These are phyloP conservation scores for Rhizopogon salebrosus DNA, from an alignment of 768 basidiomycete genomes.

Conservation along the genomic window DNA sequence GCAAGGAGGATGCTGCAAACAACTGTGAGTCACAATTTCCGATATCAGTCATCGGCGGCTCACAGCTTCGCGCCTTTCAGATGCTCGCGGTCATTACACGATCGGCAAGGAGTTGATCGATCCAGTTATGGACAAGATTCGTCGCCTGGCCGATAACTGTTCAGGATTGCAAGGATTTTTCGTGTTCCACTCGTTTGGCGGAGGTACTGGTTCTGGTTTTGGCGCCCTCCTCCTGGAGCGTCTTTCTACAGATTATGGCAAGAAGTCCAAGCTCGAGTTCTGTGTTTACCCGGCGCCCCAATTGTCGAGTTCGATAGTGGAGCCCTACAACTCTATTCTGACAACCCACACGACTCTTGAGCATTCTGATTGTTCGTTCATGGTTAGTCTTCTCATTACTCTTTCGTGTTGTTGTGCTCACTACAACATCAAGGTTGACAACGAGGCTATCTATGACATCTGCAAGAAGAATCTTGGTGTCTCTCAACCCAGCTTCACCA, in stretches of 20 bases:
- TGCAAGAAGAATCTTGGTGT: conserved; percentile 95
- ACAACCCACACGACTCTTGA: conserved; percentile 99
- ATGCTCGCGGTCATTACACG: conserved; percentile 98
- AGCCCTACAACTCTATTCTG: conserved; percentile 97
- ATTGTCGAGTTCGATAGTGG: conserved; percentile 93
- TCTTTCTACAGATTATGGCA: conserved; percentile 97
- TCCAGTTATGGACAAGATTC: conserved; percentile 93
- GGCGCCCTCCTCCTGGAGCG: conserved; percentile 96
- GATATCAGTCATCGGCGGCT: neutral
- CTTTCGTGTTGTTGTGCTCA: conserved; percentile 6
- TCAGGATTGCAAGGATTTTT: conserved; percentile 99
- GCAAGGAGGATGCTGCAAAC: conserved; percentile 99
- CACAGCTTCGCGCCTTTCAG: conserved; percentile 34
- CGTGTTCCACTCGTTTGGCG: conserved; percentile 99
- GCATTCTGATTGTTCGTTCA: conserved; percentile 99
- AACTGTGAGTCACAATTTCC: conserved; percentile 65
- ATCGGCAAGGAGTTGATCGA: conserved; percentile 99
- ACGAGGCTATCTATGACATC: conserved; percentile 99
- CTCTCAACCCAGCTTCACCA: conserved; percentile 80
- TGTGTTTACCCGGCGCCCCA: conserved; percentile 95
- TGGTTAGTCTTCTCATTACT: conserved; percentile 46
- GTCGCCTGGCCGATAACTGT: conserved; percentile 97
- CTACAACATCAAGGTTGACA: conserved; percentile 67
- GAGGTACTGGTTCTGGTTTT: conserved; percentile 98
- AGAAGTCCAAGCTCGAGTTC: conserved; percentile 99